Evolutionary conservation across 2,329 filamentous ascomycete genomes (phyloP).

Genomic region (Paracamarosporium sp.): DNA sequence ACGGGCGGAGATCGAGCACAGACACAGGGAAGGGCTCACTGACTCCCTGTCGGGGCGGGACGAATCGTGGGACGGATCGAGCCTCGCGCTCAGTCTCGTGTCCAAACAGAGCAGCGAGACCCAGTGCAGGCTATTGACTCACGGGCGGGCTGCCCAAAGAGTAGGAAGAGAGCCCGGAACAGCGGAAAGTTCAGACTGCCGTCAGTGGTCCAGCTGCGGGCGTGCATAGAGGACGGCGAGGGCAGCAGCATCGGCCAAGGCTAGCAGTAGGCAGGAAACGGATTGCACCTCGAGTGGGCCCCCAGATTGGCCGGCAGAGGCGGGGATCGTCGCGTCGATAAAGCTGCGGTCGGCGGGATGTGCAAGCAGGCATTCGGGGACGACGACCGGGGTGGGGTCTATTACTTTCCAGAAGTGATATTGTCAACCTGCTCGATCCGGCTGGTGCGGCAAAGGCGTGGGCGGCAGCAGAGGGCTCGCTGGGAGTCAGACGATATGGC

Average conservation of each 20-base stretch:
- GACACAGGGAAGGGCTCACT: slow-evolving; percentile 30
- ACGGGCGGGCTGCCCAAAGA: slow-evolving; percentile 27
- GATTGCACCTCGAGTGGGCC: slow-evolving; percentile 26
- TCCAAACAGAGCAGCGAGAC: slow-evolving; percentile 17
- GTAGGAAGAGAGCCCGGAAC: slow-evolving; percentile 28
- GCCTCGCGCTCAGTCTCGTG: slow-evolving; percentile 20
- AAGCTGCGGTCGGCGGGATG: slow-evolving; percentile 24
- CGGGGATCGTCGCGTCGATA: slow-evolving; percentile 26
- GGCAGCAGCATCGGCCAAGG: slow-evolving; percentile 2
- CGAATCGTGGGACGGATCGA: slow-evolving; percentile 45
- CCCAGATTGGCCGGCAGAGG: slow-evolving; percentile 21
- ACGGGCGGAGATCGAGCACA: slow-evolving; percentile 44
- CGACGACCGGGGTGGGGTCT: slow-evolving; percentile 17
- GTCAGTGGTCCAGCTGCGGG: slow-evolving; percentile 17
- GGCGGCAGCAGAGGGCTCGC: slow-evolving; percentile 14
- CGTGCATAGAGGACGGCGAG: slow-evolving; percentile 11
- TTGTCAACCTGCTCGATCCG: slow-evolving; percentile 37
- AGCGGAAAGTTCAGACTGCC: slow-evolving; percentile 26
- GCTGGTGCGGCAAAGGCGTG: slow-evolving; percentile 44
- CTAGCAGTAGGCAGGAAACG: slow-evolving; percentile 17
- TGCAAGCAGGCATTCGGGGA: slow-evolving; percentile 24
- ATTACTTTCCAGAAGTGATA: slow-evolving; percentile 33
- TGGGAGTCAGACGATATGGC: slow-evolving; percentile 39
- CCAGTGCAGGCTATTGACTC: slow-evolving; percentile 12
- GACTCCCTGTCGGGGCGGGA: slow-evolving; percentile 41